Evolutionary conservation across 2,329 filamentous ascomycete species (phyloP), one percentile per base, ranked within the genome.

Genomic region (Alternaria angustiovoidea): DNA sequence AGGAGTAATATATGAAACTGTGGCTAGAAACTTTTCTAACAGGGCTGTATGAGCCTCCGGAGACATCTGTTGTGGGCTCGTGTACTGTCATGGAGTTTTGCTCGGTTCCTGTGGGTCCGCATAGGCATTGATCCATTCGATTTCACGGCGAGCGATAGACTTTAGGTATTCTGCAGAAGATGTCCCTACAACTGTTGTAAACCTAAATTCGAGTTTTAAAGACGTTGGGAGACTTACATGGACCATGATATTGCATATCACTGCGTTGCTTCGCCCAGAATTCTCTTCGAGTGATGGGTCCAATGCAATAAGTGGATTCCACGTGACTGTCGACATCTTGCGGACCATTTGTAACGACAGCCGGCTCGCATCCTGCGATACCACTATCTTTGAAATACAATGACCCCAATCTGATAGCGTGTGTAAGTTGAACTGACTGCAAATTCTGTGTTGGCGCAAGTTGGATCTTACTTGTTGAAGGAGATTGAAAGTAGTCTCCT

Each of bases 101-200:
- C 57, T 64, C 12, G 70, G 69, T 30, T 65, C 57, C 2, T 74
- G 71, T 39, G 76, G 54, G 34, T 67, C 44, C 11, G 61, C 52
- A 44, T 76, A 52, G n/a, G 64, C 48, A 41, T 65, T 66, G n/a
- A 78, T 68, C 66, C 74, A 78, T 14, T 72, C 62, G 24, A 75
- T 73, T 62, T 80, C 77, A 57, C 75, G 72, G 30, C 63, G 52
- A 58, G 72, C 76, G 48, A 79, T 57, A 36, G 78, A 68, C 47
- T 69, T 28, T 9, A 72, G 59, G 47, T 73, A 73, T 41, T 69
- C 61, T 57, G 34, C 44, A 36, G 69, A 54, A 59, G 69, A 68
- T 60, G 38, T 59, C 69, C 71, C 71, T 75, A 54, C 2, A 55
- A 55, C 46, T 16, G 54, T 41, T 57, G 7, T 63, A 22, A 67